phyloP scores from a whole-genome alignment of 1,284 basidiomycete genomes.

The Malassezia restricta region DNA sequence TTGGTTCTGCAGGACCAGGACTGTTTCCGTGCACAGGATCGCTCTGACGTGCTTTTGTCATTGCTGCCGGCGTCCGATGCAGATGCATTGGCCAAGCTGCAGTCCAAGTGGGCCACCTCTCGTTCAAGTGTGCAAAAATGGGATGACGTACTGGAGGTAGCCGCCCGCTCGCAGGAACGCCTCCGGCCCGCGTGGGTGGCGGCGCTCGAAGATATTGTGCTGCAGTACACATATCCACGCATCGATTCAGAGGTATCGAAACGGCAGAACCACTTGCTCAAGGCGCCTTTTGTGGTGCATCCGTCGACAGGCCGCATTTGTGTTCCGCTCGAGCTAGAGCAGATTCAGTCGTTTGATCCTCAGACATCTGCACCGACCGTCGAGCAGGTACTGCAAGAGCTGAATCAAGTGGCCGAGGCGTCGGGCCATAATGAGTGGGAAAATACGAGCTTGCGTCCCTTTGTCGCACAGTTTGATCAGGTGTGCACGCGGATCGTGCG shows the following conservation, averaged over 20 bases:
- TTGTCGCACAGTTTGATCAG: slow-evolving; percentile 75
- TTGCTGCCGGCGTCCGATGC: slow-evolving; percentile 54
- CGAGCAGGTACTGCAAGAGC: slow-evolving; percentile 64
- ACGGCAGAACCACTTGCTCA: slow-evolving; percentile 91
- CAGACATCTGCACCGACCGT: slow-evolving; percentile 67
- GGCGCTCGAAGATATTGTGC: slow-evolving; percentile 63
- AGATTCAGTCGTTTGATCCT: slow-evolving; percentile 76
- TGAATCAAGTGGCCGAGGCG: slow-evolving; percentile 48
- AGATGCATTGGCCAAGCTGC: slow-evolving; percentile 47
- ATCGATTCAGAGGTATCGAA: slow-evolving; percentile 95
- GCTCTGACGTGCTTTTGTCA: slow-evolving; percentile 63
- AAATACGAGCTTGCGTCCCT: slow-evolving; percentile 60
- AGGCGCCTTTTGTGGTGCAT: slow-evolving; percentile 92
- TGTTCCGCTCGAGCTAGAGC: slow-evolving; percentile 71
- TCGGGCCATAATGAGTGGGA: slow-evolving; percentile 49
- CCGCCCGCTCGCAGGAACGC: slow-evolving; percentile 39
- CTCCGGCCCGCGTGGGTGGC: slow-evolving; percentile 31
- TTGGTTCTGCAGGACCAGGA: slow-evolving; percentile 76
- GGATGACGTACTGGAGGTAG: slow-evolving; percentile 53
- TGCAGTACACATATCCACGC: slow-evolving; percentile 92
- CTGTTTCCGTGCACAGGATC: slow-evolving; percentile 61
- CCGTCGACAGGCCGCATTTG: slow-evolving; percentile 91
- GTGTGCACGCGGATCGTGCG: slow-evolving; percentile 53
- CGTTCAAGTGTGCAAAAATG: slow-evolving; percentile 54
- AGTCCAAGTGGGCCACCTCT: slow-evolving; percentile 55